Conservation (phyloP, 1,139 yeast genomes). For the Blastobotrys proliferans region DNA sequence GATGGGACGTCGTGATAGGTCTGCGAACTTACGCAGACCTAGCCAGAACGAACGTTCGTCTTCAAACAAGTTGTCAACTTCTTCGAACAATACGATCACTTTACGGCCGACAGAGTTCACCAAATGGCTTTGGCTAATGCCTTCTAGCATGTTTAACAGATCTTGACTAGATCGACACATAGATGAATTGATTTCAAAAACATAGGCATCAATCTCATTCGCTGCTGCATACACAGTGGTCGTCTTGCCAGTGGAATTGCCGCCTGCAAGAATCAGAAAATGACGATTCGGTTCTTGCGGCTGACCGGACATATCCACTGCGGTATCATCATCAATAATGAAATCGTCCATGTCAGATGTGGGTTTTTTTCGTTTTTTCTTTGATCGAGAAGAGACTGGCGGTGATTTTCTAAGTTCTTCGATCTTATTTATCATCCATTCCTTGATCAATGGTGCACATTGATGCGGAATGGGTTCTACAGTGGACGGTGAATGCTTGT, state of each 20-base stretch:
- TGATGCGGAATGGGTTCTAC: too few species aligned
- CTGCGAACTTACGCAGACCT: conserved; percentile 59
- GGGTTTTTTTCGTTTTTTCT: conserved; percentile 13
- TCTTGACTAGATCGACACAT: conserved; percentile 70
- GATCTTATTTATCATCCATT: conserved; percentile 11
- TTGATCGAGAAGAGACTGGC: background rate
- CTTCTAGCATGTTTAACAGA: conserved; percentile 60
- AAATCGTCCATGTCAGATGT: conserved; percentile 30
- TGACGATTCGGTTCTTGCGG: conserved; percentile 27
- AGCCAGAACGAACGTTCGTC: conserved; percentile 81
- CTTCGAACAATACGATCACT: conserved; percentile 77
- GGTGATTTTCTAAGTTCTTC: conserved; percentile 4
- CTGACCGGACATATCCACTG: conserved; percentile 25
- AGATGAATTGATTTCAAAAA: conserved; percentile 78
- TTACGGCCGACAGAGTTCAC: conserved; percentile 57
- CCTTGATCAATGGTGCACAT: too few species aligned
- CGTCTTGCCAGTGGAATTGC: conserved; percentile 75
- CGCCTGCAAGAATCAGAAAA: conserved; percentile 61
- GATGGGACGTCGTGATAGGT: conserved; percentile 72
- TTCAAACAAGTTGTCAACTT: conserved; percentile 77
- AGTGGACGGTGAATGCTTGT: too few species aligned
- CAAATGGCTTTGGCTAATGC: conserved; percentile 78
- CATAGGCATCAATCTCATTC: conserved; percentile 61
- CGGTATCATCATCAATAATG: conserved; percentile 38
- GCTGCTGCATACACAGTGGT: conserved; percentile 68